Evolutionary conservation across 176 grass and related monocot species (phyloP).

Genomic region (Bonia amplexicaulis): DNA sequence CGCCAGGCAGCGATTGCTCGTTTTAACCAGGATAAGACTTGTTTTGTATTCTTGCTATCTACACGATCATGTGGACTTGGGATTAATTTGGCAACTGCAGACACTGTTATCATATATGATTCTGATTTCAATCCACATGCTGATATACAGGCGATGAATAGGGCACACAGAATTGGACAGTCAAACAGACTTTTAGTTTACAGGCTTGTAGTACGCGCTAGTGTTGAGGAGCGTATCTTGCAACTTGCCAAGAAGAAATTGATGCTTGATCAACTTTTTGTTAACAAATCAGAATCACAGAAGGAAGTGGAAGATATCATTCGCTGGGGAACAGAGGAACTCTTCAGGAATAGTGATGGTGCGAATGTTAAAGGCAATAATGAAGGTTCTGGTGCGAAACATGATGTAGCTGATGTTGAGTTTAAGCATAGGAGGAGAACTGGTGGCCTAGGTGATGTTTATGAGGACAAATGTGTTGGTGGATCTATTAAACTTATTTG

Average conservation of each 20-base stretch:
- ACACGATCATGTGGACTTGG: constrained; percentile 97
- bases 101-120: constrained; percentile 98
- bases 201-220: constrained; percentile 93
- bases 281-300: constrained; percentile 93
- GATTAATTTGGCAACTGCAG: constrained; percentile 98
- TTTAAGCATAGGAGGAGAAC: constrained; percentile 80
- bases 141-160: constrained; percentile 99
- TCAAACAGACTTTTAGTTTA: constrained; percentile 96
- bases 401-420: constrained; percentile 51
- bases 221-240: constrained; percentile 98
- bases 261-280: constrained; percentile 99
- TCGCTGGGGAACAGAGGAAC: constrained; percentile 97
- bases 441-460: constrained; percentile 95
- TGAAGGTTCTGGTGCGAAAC: constrained; percentile 53
- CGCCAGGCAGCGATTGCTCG: constrained; percentile 86
- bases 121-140: constrained; percentile 99
- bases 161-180: constrained; percentile 97
- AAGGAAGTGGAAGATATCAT: constrained; percentile 99
- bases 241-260: constrained; percentile 98
- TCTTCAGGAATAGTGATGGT: constrained; percentile 63
- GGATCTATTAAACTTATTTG: constrained; percentile 72
- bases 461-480: constrained; percentile 87
- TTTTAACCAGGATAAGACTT: constrained; percentile 94
- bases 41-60: constrained; percentile 98
- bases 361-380: constrained; percentile 56